These are phyloP conservation scores for Globisporangium iwayamae DNA, from an alignment of 352 stramenopile species.

Conservation along the genomic window DNA sequence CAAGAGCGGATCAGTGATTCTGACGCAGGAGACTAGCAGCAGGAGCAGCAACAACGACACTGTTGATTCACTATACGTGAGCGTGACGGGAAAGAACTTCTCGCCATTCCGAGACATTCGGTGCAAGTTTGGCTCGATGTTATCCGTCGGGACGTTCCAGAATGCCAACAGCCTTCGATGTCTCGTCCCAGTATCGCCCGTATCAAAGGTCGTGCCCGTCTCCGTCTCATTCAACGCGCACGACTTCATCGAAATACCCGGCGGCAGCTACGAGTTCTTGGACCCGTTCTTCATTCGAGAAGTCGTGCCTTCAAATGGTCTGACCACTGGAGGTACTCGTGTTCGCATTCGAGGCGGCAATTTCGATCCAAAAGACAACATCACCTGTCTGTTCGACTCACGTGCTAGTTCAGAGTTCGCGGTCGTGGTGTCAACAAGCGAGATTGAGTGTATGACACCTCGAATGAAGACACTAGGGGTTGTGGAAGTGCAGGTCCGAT, in stretches of 20 bases:
- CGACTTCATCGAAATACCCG: slow-evolving; percentile 37
- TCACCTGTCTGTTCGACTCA: slow-evolving; percentile 48
- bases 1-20: slow-evolving; percentile 13
- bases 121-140: slow-evolving; percentile 29
- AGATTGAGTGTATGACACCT: slow-evolving; percentile 45
- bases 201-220: slow-evolving; percentile 23
- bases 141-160: slow-evolving; percentile 32
- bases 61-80: slow-evolving; percentile 3
- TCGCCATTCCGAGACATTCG: slow-evolving; percentile 29
- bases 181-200: slow-evolving; percentile 28
- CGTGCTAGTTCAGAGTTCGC: slow-evolving; percentile 20
- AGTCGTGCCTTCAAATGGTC: slow-evolving; percentile 44
- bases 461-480: slow-evolving; percentile 12
- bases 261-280: slow-evolving; percentile 35
- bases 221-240: slow-evolving; percentile 64
- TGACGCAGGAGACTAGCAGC: background rate
- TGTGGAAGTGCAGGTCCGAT: slow-evolving; percentile 33
- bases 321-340: slow-evolving; percentile 49
- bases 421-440: slow-evolving; percentile 31
- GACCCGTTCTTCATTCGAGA: slow-evolving; percentile 25
- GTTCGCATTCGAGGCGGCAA: slow-evolving; percentile 54
- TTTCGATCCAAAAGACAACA: slow-evolving; percentile 37
- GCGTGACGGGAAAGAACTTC: slow-evolving; percentile 46
- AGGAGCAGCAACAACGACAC: background rate
- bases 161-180: slow-evolving; percentile 35